A percentile compares a stretch with the other conserved stretches of the same genome.
phyloP scores from a whole-genome alignment of 192 early-diverging fungal species.

The Cetraspora pellucida region DNA sequence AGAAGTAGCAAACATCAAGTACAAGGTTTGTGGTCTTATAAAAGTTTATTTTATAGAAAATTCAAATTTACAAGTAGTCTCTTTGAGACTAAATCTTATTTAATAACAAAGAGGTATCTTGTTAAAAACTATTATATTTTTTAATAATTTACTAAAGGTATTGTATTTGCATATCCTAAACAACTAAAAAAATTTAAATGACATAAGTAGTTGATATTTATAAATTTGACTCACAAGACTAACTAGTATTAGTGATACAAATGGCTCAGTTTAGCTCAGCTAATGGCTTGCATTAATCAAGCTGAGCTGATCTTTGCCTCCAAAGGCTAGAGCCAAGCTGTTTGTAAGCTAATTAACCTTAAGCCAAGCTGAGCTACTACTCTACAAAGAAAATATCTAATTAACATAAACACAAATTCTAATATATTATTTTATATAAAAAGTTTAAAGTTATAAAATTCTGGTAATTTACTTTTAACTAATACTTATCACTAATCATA shows the following conservation, averaged over 20 bases:
- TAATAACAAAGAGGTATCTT: constrained; percentile 16
- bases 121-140: constrained; percentile 6
- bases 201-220: constrained; percentile 29
- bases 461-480: no score
- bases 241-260: constrained; percentile 34
- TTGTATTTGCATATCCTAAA: constrained; percentile 16
- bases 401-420: no score
- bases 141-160: background rate
- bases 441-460: no score
- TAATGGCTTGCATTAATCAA: no score
- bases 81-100: background rate
- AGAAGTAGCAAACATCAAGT: constrained; percentile 12
- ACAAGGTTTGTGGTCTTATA: background rate
- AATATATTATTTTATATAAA: no score
- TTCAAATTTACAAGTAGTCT: constrained; percentile 18
- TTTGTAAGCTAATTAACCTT: no score
- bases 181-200: constrained; percentile 12
- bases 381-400: no score
- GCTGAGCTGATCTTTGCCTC: no score
- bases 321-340: no score
- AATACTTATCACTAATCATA: no score
- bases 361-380: no score
- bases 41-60: constrained; percentile 1
- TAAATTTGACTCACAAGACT: constrained; percentile 24
- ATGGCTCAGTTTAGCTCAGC: no score